Base-by-base conservation (phyloP, 768 basidiomycete species). In the Lactarius akahatsu region DNA sequence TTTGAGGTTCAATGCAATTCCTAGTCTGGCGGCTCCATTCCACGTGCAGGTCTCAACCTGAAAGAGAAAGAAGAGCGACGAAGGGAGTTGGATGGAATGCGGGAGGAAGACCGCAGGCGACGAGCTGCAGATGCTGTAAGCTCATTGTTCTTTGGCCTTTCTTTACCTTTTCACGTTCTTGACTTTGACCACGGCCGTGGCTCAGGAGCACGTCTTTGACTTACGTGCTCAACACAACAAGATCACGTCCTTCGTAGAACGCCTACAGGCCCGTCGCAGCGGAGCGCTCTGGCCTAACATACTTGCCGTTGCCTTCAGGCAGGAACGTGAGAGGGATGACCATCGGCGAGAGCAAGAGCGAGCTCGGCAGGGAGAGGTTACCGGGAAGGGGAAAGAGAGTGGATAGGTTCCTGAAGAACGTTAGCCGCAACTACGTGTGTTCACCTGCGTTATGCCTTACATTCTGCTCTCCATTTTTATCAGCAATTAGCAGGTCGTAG, bases 11-110 rank as follows among this genome's bases (percentile, higher is more conserved):
- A 54, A 70, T 38, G 34, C 16, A 13, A 15, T 30, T 50, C 36
- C 52, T 40, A 73, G 72, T 61, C 67, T 8, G 70, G 69, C 16
- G 52, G 67, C 57, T 62, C 64, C 50, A 62, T 67, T 18, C 71
- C 72, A 45, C 69, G 71, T 38, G 70, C 72, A 5, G 72, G 72
- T 28, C 62, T 73, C 30, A 70, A 72, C 59, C 59, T 47, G 47
- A 73, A 72, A 61, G 69, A 70, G 50, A 73, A 73, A 61, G 70
- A 73, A 41, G 74, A 75, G 52, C 69, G 73, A 40, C 63, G 72
- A 34, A 71, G 70, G 52, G 73, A 75, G 65, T 36, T 75, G 40
- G 69, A 73, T 63, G 63, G 66, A 52, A 68, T 73, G 70, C 72
- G 74, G 30, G 74, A 75, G 41, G 74, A 73, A 55, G 74, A 75